Percentiles rank a stretch among this genome's conserved stretches.
These are phyloP conservation scores for Fusarium palustre DNA, from an alignment of 2,329 filamentous ascomycete species.

Conservation along the genomic window DNA sequence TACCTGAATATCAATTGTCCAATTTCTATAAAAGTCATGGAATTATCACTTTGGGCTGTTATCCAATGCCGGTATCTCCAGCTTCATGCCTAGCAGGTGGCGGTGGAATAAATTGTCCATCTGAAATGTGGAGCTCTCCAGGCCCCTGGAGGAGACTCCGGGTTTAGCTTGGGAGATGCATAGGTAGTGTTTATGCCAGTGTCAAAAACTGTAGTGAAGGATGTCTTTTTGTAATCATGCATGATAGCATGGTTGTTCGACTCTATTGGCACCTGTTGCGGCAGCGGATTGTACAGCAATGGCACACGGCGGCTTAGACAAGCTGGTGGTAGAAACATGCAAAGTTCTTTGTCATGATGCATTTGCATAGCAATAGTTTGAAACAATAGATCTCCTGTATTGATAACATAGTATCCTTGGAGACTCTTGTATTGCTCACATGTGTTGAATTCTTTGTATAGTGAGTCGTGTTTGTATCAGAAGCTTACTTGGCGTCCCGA, in stretches of 20 bases:
- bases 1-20: neutral
- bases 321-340: constrained; percentile 2
- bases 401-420: neutral
- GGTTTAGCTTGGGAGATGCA: neutral
- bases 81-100: neutral
- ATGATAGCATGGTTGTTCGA: neutral
- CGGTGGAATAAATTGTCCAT: neutral
- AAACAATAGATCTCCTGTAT: neutral
- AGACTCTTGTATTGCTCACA: neutral
- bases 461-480: constrained; percentile 18
- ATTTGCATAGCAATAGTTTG: neutral
- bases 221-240: neutral
- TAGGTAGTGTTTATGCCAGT: neutral
- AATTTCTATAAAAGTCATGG: neutral
- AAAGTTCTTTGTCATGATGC: constrained; percentile 34
- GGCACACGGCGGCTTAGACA: constrained; percentile 27
- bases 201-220: neutral
- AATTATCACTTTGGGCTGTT: neutral
- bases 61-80: neutral
- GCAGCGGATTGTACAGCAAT: neutral
- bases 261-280: neutral
- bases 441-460: neutral
- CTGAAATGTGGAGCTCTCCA: constrained; percentile 44
- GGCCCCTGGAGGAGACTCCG: constrained; percentile 37
- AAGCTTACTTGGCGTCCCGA: constrained; percentile 27